These are phyloP conservation scores for Basipetospora chlamydospora DNA, from an alignment of 2,329 filamentous ascomycete species.

Conservation along the genomic window DNA sequence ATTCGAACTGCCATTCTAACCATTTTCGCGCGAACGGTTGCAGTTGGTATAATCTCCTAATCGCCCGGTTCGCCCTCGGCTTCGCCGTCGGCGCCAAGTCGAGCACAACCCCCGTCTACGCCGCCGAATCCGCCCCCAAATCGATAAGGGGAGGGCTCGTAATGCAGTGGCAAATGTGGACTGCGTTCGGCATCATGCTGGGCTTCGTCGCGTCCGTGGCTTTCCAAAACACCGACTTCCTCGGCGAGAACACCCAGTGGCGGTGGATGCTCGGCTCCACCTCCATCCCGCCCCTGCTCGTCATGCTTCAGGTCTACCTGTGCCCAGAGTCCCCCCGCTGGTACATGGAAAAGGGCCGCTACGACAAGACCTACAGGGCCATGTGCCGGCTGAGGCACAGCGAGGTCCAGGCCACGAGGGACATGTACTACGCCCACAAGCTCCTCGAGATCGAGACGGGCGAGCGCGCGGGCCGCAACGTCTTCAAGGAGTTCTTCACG, in stretches of 20 bases:
- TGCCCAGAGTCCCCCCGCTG: slow-evolving; percentile 39
- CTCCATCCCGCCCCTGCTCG: slow-evolving; percentile 35
- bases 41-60: slow-evolving; percentile 20
- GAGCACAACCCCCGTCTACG: slow-evolving; percentile 14
- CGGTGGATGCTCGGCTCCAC: slow-evolving; percentile 32
- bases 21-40: too few relatives aligned
- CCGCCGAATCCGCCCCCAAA: slow-evolving; percentile 17
- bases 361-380: slow-evolving; percentile 28
- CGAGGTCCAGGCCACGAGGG: slow-evolving; percentile 31
- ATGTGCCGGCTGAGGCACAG: slow-evolving; percentile 30
- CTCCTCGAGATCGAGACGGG: slow-evolving; percentile 17
- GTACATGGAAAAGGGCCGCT: slow-evolving; percentile 35
- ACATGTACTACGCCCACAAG: slow-evolving; percentile 34
- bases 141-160: slow-evolving; percentile 7
- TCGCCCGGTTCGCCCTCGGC: slow-evolving; percentile 20
- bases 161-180: slow-evolving; percentile 21
- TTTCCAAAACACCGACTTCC: slow-evolving; percentile 10
- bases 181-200: slow-evolving; percentile 23
- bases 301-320: slow-evolving; percentile 36
- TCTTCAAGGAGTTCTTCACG: slow-evolving; percentile 22
- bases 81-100: slow-evolving; percentile 18
- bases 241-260: slow-evolving; percentile 14
- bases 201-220: slow-evolving; percentile 24
- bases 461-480: slow-evolving; percentile 15
- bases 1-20: too few relatives aligned